Percentiles rank a stretch among this genome's conserved stretches.
Evolutionary conservation across 306 rosid species (phyloP).

Genomic region (Lotus japonicus): DNA sequence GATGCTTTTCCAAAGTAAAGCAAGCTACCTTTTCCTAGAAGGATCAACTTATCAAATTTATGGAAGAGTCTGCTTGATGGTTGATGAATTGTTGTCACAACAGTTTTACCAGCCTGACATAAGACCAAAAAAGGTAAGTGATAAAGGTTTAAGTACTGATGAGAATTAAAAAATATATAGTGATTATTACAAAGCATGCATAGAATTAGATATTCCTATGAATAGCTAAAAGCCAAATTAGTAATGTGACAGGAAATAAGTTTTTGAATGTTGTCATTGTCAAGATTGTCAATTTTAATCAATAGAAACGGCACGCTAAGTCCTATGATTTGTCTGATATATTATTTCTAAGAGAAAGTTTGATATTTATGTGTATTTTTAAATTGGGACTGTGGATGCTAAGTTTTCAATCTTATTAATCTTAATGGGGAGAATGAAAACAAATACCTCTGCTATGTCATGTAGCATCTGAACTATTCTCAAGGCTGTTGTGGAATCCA

Average conservation of each 20-base stretch:
- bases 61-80: conserved; percentile 97
- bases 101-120: conserved; percentile 91
- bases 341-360: neutral
- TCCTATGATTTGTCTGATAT: neutral
- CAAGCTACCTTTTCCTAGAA: conserved; percentile 88
- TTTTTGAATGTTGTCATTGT: neutral
- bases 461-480: conserved; percentile 91
- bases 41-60: conserved; percentile 88
- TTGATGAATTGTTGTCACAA: conserved; percentile 92
- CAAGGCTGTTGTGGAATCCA: conserved; percentile 96
- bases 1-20: conserved; percentile 94
- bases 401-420: neutral
- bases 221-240: neutral
- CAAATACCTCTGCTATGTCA: conserved; percentile 78
- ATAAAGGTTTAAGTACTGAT: neutral
- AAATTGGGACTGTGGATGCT: neutral
- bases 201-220: neutral
- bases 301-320: too few relatives aligned
- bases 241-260: too few relatives aligned
- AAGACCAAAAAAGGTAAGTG: neutral
- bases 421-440: neutral
- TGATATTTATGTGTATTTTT: neutral
- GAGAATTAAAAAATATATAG: neutral
- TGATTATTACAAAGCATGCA: neutral
- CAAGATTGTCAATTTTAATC: neutral